Percentiles rank a stretch among this genome's conserved stretches.
Conservation (phyloP, 805 yeast species). For the Pichia deserticola region DNA sequence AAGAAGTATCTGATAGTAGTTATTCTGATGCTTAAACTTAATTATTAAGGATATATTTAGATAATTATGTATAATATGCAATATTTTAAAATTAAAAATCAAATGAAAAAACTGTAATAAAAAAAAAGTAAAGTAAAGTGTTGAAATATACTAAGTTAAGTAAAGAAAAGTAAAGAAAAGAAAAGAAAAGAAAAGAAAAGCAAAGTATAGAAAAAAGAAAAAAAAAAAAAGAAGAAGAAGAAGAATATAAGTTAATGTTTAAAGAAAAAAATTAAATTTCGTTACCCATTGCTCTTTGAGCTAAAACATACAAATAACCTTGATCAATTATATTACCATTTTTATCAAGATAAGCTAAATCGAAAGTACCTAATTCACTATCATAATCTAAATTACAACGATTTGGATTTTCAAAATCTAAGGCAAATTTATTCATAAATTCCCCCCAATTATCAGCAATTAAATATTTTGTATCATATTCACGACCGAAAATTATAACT, state of each 20-base stretch:
- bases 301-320: conserved; percentile 7
- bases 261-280: neutral
- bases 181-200: neutral
- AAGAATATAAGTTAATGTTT: neutral
- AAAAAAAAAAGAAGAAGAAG: neutral
- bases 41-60: neutral
- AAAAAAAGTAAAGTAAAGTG: too few species aligned
- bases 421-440: conserved; percentile 69
- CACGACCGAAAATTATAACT: conserved; percentile 85
- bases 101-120: too few species aligned
- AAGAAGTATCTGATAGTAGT: conserved; percentile 10
- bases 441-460: conserved; percentile 85
- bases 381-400: conserved; percentile 8
- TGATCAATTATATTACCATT: conserved; percentile 2
- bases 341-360: conserved; percentile 6
- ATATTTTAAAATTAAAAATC: too few species aligned
- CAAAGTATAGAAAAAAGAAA: neutral
- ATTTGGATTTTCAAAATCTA: conserved; percentile 37
- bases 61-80: too few species aligned
- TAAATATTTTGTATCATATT: conserved; percentile 78
- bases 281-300: conserved; percentile 1
- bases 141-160: too few species aligned
- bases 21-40: neutral
- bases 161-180: neutral
- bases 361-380: conserved; percentile 1